Conservation (phyloP, 108 stramenopile species). For the Aurantiochytrium sp. region DNA sequence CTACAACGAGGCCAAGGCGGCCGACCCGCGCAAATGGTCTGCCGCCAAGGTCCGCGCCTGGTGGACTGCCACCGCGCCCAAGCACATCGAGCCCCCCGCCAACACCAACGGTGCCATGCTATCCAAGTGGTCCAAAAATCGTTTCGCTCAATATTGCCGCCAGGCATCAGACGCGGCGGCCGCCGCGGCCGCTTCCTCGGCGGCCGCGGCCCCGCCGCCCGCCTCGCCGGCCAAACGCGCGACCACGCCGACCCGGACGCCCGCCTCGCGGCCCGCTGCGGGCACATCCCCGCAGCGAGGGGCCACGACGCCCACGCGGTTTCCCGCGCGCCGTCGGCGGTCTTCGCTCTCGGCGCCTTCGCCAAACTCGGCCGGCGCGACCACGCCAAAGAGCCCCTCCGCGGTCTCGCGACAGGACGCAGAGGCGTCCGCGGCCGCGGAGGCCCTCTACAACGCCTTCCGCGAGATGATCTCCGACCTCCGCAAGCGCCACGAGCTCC, state of each 20-base stretch:
- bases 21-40: constrained; percentile 13
- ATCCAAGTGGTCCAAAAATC: neutral
- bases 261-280: no score
- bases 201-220: no score
- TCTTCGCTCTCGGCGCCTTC: no score
- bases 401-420: neutral
- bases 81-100: neutral
- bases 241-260: no score
- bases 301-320: no score
- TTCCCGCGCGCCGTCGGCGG: no score
- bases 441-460: neutral
- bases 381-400: no score
- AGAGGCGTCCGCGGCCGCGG: neutral
- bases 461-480: neutral
- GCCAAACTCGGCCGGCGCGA: no score
- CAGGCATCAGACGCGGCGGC: neutral
- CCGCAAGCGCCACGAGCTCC: neutral
- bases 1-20: neutral
- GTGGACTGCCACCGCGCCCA: neutral
- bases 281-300: no score
- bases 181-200: no score
- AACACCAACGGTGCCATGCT: neutral
- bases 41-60: neutral
- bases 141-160: neutral
- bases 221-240: no score